Evolutionary conservation across 306 rosid species (phyloP).

Genomic region (Cicer cuneatum): DNA sequence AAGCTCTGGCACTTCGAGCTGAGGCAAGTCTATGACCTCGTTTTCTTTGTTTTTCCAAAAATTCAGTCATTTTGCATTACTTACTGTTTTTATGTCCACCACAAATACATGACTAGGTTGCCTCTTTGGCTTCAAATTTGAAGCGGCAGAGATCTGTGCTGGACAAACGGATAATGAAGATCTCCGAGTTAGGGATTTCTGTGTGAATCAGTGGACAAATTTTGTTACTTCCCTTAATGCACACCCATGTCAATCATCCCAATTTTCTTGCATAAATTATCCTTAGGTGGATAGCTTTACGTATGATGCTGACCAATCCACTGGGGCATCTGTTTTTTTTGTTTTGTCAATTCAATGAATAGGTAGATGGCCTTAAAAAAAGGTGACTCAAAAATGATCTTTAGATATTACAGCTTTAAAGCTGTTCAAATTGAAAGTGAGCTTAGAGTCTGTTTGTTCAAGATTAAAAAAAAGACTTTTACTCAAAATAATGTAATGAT

Average conservation of each 20-base stretch:
- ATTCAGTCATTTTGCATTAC: conserved; percentile 16
- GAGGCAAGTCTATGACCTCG: conserved; percentile 62
- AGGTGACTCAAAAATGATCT: conserved; percentile 7
- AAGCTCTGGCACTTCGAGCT: conserved; percentile 80
- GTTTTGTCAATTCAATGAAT: conserved; percentile 3
- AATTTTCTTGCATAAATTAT: conserved; percentile 33
- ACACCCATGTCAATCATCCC: conserved; percentile 23
- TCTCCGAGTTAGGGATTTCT: conserved; percentile 76
- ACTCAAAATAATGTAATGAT: too few relatives aligned
- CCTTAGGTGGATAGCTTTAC: conserved; percentile 17
- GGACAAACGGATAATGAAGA: conserved; percentile 70
- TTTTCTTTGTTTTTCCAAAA: conserved; percentile 21
- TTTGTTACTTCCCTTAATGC: conserved; percentile 35
- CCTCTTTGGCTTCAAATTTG: conserved; percentile 65
- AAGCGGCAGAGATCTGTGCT: conserved; percentile 62
- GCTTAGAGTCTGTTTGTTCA: neutral
- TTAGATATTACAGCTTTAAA: neutral
- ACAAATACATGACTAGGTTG: conserved; percentile 61
- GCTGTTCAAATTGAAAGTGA: neutral
- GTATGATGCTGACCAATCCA: conserved; percentile 27
- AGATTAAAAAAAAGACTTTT: too few relatives aligned
- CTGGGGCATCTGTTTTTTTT: conserved; percentile 21
- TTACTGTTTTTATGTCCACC: conserved; percentile 33
- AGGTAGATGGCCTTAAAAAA: conserved; percentile 6
- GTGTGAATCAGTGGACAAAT: conserved; percentile 51